phyloP scores from a whole-genome alignment of 2,329 filamentous ascomycete species.

The Davidsoniella eucalypti region DNA sequence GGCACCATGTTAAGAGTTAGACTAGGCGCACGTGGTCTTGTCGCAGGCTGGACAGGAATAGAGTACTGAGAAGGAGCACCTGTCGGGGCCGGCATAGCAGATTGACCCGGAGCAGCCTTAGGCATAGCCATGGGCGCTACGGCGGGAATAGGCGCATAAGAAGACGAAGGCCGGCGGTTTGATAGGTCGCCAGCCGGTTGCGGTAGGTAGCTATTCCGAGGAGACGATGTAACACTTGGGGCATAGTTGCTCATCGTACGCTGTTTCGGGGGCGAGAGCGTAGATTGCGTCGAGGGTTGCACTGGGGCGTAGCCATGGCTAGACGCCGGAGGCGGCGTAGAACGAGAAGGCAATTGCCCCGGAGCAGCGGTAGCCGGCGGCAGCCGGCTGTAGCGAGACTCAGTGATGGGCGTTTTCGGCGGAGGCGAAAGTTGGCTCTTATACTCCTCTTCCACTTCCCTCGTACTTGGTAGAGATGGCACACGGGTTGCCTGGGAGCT shows the following conservation, averaged over 20 bases:
- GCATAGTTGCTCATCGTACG: slow-evolving; percentile 32
- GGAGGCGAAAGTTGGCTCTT: slow-evolving; percentile 16
- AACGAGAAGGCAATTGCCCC: slow-evolving; percentile 19
- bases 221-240: slow-evolving; percentile 1
- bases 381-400: slow-evolving; percentile 24
- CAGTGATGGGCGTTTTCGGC: slow-evolving; percentile 16
- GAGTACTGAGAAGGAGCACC: slow-evolving; percentile 13
- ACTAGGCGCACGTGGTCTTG: slow-evolving; percentile 35
- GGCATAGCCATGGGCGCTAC: slow-evolving; percentile 19
- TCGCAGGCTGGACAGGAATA: slow-evolving; percentile 16
- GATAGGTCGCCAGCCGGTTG: slow-evolving; percentile 9
- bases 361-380: slow-evolving; percentile 16
- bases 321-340: slow-evolving; percentile 34
- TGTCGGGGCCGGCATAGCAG: slow-evolving; percentile 4
- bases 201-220: slow-evolving; percentile 7
- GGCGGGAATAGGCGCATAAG: slow-evolving; percentile 24
- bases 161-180: slow-evolving; percentile 36
- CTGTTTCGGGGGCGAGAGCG: slow-evolving; percentile 38
- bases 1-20: slow-evolving; percentile 40
- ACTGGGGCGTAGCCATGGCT: slow-evolving; percentile 14
- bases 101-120: slow-evolving; percentile 14
- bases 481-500: slow-evolving; percentile 37
- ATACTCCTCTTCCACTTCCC: slow-evolving; percentile 40
- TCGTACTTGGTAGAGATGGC: slow-evolving; percentile 42
- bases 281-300: slow-evolving; percentile 21